Percentiles rank a stretch among this genome's conserved stretches.
These are phyloP conservation scores for Metschnikowia lachancei DNA, from an alignment of 805 yeast genomes.

Conservation along the genomic window DNA sequence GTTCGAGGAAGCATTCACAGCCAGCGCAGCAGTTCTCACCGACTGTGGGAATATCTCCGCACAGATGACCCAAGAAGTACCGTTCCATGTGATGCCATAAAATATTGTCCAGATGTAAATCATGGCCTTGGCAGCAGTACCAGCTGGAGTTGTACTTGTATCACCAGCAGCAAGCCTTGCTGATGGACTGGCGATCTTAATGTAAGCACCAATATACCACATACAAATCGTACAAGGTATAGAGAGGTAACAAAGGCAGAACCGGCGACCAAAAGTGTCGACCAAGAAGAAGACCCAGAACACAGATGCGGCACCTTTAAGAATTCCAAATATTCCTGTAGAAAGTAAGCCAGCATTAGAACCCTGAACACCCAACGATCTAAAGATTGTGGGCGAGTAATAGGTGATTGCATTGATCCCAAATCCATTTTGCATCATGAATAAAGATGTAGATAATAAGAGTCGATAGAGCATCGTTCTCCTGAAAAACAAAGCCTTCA, in stretches of 20 bases:
- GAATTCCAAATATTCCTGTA: constrained; percentile 52
- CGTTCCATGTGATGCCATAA: constrained; percentile 46
- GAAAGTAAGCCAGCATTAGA: constrained; percentile 46
- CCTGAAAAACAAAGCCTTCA: constrained; percentile 31
- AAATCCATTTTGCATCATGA: constrained; percentile 45
- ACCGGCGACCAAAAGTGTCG: constrained; percentile 46
- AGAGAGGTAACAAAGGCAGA: constrained; percentile 38
- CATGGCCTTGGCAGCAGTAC: constrained; percentile 44
- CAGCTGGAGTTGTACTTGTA: constrained; percentile 32
- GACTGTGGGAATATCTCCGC: constrained; percentile 47
- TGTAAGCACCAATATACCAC: constrained; percentile 49
- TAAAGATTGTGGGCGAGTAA: constrained; percentile 52
- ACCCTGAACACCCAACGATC: constrained; percentile 48
- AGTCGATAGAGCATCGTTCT: constrained; percentile 34
- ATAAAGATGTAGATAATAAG: constrained; percentile 36
- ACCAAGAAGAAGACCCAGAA: constrained; percentile 47
- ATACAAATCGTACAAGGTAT: constrained; percentile 42
- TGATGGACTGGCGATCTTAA: constrained; percentile 37
- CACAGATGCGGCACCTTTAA: constrained; percentile 45
- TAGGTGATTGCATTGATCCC: constrained; percentile 53
- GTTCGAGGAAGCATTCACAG: constrained; percentile 44
- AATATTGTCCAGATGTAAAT: constrained; percentile 47
- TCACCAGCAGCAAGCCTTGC: constrained; percentile 23
- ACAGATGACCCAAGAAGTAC: constrained; percentile 47
- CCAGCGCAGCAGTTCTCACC: constrained; percentile 42